Percentiles rank a stretch among this genome's conserved stretches.
Evolutionary conservation across 495 filamentous ascomycete species (phyloP).

Genomic region (Lasiosphaeria ovina): DNA sequence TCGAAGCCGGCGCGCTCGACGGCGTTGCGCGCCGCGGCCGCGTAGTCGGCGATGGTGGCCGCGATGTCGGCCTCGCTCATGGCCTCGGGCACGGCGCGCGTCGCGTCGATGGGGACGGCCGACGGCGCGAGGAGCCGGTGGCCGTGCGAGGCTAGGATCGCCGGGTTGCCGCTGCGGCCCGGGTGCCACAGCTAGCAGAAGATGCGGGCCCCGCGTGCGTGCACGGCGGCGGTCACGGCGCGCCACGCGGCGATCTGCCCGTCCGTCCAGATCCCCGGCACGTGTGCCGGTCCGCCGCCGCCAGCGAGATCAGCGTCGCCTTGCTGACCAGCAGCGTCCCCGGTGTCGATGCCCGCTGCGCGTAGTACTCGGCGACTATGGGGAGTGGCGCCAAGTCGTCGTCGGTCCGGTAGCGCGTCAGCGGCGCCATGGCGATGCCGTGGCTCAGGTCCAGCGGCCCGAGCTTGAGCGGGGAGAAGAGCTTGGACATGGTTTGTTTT

Average conservation of each 20-base stretch:
- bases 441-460: constrained; percentile 48
- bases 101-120: constrained; percentile 14
- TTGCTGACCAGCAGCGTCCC: constrained; percentile 58
- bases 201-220: constrained; percentile 51
- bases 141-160: neutral
- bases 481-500: neutral
- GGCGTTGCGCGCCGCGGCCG: constrained; percentile 35
- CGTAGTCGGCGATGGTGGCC: constrained; percentile 37
- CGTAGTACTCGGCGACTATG: constrained; percentile 50
- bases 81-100: constrained; percentile 36
- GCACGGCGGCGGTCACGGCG: constrained; percentile 51
- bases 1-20: constrained; percentile 48
- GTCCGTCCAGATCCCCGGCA: constrained; percentile 49
- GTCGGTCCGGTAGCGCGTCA: constrained; percentile 53
- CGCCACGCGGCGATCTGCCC: constrained; percentile 52
- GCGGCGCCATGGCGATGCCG: constrained; percentile 54
- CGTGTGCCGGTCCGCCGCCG: constrained; percentile 49
- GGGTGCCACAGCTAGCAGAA: constrained; percentile 55
- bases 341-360: constrained; percentile 49
- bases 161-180: constrained; percentile 41
- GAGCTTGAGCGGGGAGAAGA: constrained; percentile 56
- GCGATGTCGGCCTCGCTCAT: constrained; percentile 47
- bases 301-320: constrained; percentile 51
- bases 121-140: neutral
- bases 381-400: constrained; percentile 23